Evolutionary conservation across 352 stramenopile genomes (phyloP).

Genomic region (Phytophthora pistaciae): DNA sequence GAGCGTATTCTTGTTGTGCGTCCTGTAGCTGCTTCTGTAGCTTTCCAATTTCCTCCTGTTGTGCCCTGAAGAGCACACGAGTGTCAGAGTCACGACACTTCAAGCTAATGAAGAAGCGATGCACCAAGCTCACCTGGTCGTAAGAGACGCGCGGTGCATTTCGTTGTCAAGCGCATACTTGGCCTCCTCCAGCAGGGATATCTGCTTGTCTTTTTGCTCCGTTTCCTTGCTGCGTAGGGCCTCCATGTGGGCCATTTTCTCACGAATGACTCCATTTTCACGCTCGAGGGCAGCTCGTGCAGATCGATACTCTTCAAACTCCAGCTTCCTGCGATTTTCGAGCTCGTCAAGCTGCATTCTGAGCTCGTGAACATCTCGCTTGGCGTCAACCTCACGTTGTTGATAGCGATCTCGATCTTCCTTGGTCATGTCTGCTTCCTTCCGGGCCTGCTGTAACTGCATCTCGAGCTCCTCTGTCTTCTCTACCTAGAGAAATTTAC

Average conservation of each 20-base stretch:
- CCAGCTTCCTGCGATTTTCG: constrained; percentile 63
- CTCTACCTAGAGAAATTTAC: constrained; percentile 41
- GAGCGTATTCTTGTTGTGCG: constrained; percentile 49
- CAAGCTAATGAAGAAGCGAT: background rate
- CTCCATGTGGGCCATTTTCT: constrained; percentile 65
- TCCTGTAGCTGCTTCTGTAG: constrained; percentile 67
- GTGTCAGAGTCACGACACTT: background rate
- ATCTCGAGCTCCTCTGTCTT: constrained; percentile 61
- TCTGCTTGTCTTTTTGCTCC: constrained; percentile 64
- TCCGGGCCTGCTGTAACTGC: constrained; percentile 53
- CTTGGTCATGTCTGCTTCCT: constrained; percentile 53
- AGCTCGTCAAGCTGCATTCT: constrained; percentile 78
- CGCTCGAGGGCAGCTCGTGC: constrained; percentile 60
- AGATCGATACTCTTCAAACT: constrained; percentile 79
- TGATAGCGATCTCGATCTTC: constrained; percentile 75
- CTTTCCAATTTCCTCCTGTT: constrained; percentile 64
- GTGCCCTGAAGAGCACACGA: constrained; percentile 30
- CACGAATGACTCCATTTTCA: constrained; percentile 55
- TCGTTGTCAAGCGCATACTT: constrained; percentile 73
- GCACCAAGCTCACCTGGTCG: constrained; percentile 39
- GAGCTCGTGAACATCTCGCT: constrained; percentile 62
- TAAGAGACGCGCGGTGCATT: constrained; percentile 52
- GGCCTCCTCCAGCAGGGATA: constrained; percentile 66
- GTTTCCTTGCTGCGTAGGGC: constrained; percentile 48
- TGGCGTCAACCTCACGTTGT: constrained; percentile 67